A percentile compares a stretch with the other conserved stretches of the same genome.
phyloP scores from a whole-genome alignment of 441 rosid genomes.

The Corymbia calophylla region DNA sequence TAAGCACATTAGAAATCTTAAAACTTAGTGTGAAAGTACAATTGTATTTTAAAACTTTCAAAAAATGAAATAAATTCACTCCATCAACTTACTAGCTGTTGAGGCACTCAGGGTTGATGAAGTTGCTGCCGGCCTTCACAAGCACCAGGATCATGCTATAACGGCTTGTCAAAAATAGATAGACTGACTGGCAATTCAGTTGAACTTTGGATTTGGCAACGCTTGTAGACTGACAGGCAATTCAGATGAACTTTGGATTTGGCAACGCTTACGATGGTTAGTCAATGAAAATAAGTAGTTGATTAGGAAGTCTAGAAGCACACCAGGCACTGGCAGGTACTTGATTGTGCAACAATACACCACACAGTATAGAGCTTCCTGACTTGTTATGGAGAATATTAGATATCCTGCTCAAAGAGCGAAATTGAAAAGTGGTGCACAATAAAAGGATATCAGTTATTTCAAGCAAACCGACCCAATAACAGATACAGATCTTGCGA shows the following conservation, averaged over 20 bases:
- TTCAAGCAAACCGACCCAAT: neutral
- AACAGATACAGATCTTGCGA: neutral
- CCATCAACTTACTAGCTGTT: constrained; percentile 53
- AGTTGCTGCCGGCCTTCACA: constrained; percentile 71
- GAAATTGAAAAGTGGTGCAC: neutral
- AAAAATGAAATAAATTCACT: neutral
- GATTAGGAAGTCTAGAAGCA: neutral
- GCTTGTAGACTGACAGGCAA: fast-evolving
- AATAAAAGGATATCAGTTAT: neutral
- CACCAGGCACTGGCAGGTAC: neutral
- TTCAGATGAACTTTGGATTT: neutral
- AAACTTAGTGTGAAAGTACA: fast-evolving
- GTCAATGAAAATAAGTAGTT: neutral
- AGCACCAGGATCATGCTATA: neutral
- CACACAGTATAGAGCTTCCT: neutral
- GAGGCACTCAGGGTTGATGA: constrained; percentile 79
- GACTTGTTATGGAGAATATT: neutral
- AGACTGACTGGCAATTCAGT: neutral
- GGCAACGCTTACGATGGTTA: neutral
- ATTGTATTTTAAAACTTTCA: neutral
- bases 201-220: fast-evolving
- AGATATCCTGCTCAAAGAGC: neutral
- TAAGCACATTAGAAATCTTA: fast-evolving
- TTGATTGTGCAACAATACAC: neutral
- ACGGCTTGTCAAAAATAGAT: fast-evolving